Evolutionary conservation across 78 protist species (phyloP).

Genomic region (Dictyostelium purpureum): DNA sequence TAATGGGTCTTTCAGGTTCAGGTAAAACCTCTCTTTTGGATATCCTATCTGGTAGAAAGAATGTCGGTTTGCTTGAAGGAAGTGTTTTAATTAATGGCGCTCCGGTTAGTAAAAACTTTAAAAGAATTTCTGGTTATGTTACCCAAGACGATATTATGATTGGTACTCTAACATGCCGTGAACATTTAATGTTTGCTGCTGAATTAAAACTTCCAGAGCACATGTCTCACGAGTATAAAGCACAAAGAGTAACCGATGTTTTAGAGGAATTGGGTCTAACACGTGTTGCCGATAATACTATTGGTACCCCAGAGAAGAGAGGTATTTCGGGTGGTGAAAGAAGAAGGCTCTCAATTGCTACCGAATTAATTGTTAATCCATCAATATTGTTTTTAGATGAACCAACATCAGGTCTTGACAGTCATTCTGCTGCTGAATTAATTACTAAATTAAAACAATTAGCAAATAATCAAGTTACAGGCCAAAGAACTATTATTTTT

Average conservation of each 20-base stretch:
- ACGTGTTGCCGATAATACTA: constrained; percentile 51
- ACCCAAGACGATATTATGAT: constrained; percentile 88
- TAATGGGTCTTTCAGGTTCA: constrained; percentile 78
- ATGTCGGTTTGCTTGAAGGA: constrained; percentile 68
- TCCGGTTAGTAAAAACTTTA: constrained; percentile 36
- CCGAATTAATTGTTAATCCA: constrained; percentile 87
- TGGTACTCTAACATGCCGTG: constrained; percentile 85
- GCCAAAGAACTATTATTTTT: constrained; percentile 70
- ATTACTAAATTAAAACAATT: constrained; percentile 27
- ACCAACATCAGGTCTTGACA: constrained; percentile 89
- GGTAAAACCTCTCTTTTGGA: constrained; percentile 82
- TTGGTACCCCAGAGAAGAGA: constrained; percentile 89
- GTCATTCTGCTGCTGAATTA: constrained; percentile 76
- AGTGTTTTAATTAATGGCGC: constrained; percentile 65
- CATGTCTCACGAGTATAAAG: constrained; percentile 15
- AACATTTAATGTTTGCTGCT: constrained; percentile 76
- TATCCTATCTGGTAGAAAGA: constrained; percentile 81
- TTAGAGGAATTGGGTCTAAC: constrained; percentile 80
- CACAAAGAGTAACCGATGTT: constrained; percentile 23
- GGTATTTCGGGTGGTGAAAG: constrained; percentile 97
- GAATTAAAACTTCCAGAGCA: constrained; percentile 62
- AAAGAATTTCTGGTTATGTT: constrained; percentile 85
- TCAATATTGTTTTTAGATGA: constrained; percentile 88
- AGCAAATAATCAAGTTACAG: constrained; percentile 22
- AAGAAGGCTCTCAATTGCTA: constrained; percentile 82